Evolutionary conservation across 805 yeast genomes (phyloP).

Genomic region (Saturnispora dispora): DNA sequence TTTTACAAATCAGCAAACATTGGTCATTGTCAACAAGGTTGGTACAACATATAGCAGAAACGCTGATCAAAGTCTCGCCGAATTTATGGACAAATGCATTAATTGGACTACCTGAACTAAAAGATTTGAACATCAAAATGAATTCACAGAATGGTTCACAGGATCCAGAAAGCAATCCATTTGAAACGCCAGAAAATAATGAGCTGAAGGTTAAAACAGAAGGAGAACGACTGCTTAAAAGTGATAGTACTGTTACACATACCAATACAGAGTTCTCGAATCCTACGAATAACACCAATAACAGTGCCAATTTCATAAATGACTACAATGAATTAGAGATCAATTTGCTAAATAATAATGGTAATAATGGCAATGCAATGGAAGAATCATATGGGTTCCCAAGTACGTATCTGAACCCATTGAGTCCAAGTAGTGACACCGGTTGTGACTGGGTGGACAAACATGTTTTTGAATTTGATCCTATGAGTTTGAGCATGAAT

Average conservation of each 20-base stretch:
- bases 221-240: not conserved
- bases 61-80: conserved; percentile 35
- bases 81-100: conserved; percentile 31
- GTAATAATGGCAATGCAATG: conserved; percentile 7
- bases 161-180: not conserved
- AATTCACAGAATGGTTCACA: not conserved
- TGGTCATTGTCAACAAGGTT: conserved; percentile 43
- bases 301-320: not conserved
- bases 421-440: conserved; percentile 33
- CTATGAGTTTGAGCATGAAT: conserved; percentile 15
- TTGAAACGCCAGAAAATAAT: not conserved
- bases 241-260: not conserved
- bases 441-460: conserved; percentile 55
- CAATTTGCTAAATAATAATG: conserved; percentile 15
- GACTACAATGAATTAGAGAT: conserved; percentile 22
- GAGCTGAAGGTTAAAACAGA: not conserved
- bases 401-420: conserved; percentile 9
- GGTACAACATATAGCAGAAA: conserved; percentile 38
- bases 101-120: conserved; percentile 21
- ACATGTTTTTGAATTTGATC: conserved; percentile 32
- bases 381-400: conserved; percentile 11
- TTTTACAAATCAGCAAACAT: conserved; percentile 40
- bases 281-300: not conserved
- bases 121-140: not conserved
- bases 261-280: conserved; percentile 3